These are phyloP conservation scores for Buxus sempervirens DNA, from an alignment of 164 flowering plant genomes.

Conservation along the genomic window DNA sequence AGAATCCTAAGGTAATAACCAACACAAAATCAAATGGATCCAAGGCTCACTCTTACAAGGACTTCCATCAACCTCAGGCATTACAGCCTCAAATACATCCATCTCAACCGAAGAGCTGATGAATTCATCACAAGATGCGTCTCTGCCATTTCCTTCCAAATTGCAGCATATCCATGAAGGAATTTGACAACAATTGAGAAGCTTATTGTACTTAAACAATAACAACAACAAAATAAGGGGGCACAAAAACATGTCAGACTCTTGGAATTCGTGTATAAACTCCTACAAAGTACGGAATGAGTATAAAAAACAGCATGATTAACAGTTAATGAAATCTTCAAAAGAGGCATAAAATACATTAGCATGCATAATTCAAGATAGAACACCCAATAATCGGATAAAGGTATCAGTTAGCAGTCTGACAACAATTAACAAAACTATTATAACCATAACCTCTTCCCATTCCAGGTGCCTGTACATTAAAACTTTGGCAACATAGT, in stretches of 20 bases:
- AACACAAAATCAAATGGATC: no score
- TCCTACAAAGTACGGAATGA: background rate
- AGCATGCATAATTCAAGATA: no score
- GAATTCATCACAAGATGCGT: slow-evolving; percentile 36
- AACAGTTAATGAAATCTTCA: background rate
- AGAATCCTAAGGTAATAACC: no score
- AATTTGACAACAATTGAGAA: slow-evolving; percentile 47
- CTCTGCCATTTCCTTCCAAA: slow-evolving; percentile 66
- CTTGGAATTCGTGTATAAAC: background rate
- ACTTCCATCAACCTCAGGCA: slow-evolving; percentile 27
- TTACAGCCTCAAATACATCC: slow-evolving; percentile 56
- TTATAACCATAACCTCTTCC: no score
- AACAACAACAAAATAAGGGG: slow-evolving; percentile 14
- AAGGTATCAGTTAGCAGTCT: no score
- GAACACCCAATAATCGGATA: no score
- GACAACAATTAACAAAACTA: background rate
- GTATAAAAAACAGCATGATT: background rate
- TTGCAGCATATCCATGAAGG: slow-evolving; percentile 89
- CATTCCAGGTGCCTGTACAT: no score
- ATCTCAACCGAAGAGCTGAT: slow-evolving; percentile 59
- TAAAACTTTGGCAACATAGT: no score
- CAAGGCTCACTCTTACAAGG: background rate
- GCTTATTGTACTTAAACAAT: slow-evolving; percentile 64
- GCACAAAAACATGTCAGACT: slow-evolving; percentile 24
- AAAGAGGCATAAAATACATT: background rate